Conservation (phyloP, 352 stramenopile genomes). For the Albugo laibachii region DNA sequence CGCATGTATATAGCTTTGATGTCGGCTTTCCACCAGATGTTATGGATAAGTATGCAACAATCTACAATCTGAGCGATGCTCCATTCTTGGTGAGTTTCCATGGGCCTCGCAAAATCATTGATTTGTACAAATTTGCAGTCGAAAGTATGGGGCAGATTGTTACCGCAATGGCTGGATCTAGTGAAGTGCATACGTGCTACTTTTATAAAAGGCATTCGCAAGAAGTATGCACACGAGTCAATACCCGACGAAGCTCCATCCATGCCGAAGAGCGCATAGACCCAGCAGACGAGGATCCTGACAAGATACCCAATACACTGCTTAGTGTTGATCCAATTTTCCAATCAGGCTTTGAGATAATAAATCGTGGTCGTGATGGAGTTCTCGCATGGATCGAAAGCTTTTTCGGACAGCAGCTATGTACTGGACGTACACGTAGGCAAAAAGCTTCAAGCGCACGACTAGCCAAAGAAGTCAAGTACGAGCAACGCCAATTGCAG, state of each 20-base stretch:
- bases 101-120: conserved; percentile 78
- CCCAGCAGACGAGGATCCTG: background rate
- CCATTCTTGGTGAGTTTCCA: conserved; percentile 94
- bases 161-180: conserved; percentile 91
- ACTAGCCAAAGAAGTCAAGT: conserved; percentile 11
- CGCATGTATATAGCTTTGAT: conserved; percentile 98
- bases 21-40: conserved; percentile 93
- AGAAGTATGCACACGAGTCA: background rate
- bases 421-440: conserved; percentile 38
- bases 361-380: conserved; percentile 48
- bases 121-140: conserved; percentile 86
- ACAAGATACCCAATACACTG: background rate
- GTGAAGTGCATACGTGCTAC: conserved; percentile 92
- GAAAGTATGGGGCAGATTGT: conserved; percentile 75
- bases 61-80: conserved; percentile 84
- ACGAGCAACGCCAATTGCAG: conserved; percentile 35
- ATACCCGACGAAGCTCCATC: background rate
- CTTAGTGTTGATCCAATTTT: conserved; percentile 65
- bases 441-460: conserved; percentile 24
- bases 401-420: conserved; percentile 45
- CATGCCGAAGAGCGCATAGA: background rate
- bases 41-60: conserved; percentile 82
- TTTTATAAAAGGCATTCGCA: conserved; percentile 72
- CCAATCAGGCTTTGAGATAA: conserved; percentile 47
- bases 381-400: conserved; percentile 51